Conservation (phyloP, 2,329 filamentous ascomycete genomes). For the Penicillium sp. region DNA sequence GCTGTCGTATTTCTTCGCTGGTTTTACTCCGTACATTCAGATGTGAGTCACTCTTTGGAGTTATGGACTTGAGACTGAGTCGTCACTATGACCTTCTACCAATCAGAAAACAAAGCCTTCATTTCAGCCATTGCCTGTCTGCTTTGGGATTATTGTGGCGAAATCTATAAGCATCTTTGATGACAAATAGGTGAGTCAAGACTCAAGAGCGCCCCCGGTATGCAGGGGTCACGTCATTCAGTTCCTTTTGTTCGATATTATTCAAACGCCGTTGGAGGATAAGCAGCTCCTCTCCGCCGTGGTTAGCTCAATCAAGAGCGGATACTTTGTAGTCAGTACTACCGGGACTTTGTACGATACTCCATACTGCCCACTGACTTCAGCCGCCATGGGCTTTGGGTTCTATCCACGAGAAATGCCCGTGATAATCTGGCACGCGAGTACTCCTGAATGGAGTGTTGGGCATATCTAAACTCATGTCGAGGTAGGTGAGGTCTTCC, state of each 20-base stretch:
- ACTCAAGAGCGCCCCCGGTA: too few species aligned
- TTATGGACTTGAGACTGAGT: neutral
- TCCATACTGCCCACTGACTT: neutral
- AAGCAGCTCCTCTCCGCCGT: too few species aligned
- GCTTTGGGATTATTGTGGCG: neutral
- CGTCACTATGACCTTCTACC: neutral
- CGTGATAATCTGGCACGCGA: neutral
- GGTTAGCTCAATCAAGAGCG: too few species aligned
- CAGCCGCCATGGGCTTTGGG: neutral
- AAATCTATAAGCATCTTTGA: neutral
- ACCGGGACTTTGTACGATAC: too few species aligned
- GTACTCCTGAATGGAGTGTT: neutral
- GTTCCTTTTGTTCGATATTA: neutral
- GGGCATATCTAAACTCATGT: too few species aligned
- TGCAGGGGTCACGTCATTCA: neutral
- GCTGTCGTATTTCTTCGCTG: neutral
- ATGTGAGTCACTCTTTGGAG: neutral
- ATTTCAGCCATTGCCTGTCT: neutral
- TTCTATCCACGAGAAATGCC: neutral
- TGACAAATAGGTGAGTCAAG: neutral
- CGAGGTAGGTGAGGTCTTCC: too few species aligned
- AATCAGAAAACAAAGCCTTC: neutral
- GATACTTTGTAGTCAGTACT: too few species aligned
- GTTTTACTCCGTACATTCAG: neutral
- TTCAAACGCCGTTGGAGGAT: conserved; percentile 34